Percentiles rank a stretch among this genome's conserved stretches.
Evolutionary conservation across 2,329 filamentous ascomycete genomes (phyloP).

Genomic region (Huntiella abstrusa): DNA sequence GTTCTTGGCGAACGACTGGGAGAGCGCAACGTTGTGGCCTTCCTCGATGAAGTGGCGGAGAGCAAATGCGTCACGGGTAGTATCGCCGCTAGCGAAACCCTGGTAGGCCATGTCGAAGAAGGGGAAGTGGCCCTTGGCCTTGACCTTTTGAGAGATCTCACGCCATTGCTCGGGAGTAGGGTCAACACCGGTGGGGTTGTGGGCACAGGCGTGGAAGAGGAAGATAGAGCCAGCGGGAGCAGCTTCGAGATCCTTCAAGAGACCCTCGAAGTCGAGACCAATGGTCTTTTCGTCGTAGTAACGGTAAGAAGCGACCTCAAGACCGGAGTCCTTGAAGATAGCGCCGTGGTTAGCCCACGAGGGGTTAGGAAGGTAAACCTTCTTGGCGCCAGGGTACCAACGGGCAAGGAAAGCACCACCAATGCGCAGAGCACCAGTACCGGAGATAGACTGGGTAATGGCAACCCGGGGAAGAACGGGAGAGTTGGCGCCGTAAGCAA

Average conservation of each 20-base stretch:
- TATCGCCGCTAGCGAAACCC: conserved; percentile 86
- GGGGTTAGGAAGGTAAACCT: conserved; percentile 88
- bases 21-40: conserved; percentile 73
- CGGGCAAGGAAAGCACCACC: conserved; percentile 83
- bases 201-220: conserved; percentile 88
- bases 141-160: conserved; percentile 72
- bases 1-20: conserved; percentile 97
- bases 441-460: conserved; percentile 96
- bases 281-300: conserved; percentile 99
- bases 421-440: conserved; percentile 87
- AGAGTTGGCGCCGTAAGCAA: conserved; percentile 76
- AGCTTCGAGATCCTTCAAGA: conserved; percentile 76
- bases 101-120: conserved; percentile 99
- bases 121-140: conserved; percentile 70
- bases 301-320: conserved; percentile 84
- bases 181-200: conserved; percentile 95
- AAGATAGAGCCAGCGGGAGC: conserved; percentile 77
- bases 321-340: conserved; percentile 82
- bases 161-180: conserved; percentile 84
- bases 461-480: conserved; percentile 59
- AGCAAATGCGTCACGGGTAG: conserved; percentile 81
- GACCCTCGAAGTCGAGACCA: conserved; percentile 87
- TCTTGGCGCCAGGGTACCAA: conserved; percentile 81
- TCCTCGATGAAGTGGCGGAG: conserved; percentile 84
- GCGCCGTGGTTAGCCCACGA: conserved; percentile 98